Conservation (phyloP, 306 rosid species). For the Malus sieversii region DNA sequence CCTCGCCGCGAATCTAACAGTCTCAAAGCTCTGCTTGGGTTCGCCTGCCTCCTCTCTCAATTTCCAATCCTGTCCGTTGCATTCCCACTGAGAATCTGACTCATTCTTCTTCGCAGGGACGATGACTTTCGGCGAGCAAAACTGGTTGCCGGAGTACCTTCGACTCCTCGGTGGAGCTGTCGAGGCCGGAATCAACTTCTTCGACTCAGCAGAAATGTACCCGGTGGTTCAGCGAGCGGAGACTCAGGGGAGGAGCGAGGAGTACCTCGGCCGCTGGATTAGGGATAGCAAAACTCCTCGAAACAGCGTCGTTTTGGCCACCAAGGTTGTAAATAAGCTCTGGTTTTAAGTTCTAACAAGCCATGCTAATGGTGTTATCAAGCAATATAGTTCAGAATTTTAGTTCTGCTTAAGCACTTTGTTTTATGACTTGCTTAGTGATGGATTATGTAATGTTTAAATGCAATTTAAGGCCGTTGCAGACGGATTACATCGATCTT, state of each 20-base stretch:
- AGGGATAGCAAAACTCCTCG: slow-evolving; percentile 47
- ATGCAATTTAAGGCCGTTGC: slow-evolving; percentile 54
- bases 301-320: slow-evolving; percentile 52
- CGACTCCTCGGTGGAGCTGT: slow-evolving; percentile 64
- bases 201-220: slow-evolving; percentile 93
- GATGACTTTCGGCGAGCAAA: slow-evolving; percentile 93
- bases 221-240: slow-evolving; percentile 81
- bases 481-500: slow-evolving; percentile 69
- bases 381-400: background rate
- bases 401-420: background rate
- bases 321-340: slow-evolving; percentile 44
- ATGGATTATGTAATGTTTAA: background rate
- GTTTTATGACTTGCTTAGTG: background rate
- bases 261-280: slow-evolving; percentile 79
- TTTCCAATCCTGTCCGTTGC: background rate
- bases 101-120: slow-evolving; percentile 43
- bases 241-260: slow-evolving; percentile 81
- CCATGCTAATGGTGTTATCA: background rate
- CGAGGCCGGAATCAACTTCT: slow-evolving; percentile 70
- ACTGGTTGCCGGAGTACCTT: slow-evolving; percentile 48
- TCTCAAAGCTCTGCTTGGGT: slow-evolving; percentile 83
- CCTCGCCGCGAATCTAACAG: slow-evolving; percentile 56
- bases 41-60: background rate
- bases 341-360: background rate
- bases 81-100: background rate